phyloP scores from a whole-genome alignment of 345 rosid genomes.

The Nasturtium officinale region DNA sequence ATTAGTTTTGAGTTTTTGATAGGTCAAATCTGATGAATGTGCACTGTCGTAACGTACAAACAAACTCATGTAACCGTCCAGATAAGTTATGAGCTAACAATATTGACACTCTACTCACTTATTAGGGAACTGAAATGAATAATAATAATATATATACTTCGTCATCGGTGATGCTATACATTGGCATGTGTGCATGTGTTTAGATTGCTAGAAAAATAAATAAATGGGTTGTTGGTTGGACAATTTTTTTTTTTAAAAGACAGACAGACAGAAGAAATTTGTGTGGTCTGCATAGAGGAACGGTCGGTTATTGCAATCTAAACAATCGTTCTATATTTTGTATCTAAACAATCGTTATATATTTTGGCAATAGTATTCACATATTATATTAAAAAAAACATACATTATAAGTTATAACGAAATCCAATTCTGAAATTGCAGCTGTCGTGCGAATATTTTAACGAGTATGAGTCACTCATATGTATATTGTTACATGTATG shows the following conservation, averaged over 20 bases:
- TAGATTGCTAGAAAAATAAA: not conserved
- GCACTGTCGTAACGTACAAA: not conserved
- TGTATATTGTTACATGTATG: too few relatives aligned
- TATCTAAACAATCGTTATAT: too few relatives aligned
- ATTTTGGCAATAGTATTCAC: too few relatives aligned
- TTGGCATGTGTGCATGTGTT: slow-evolving; percentile 19
- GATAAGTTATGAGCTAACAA: not conserved
- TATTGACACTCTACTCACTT: not conserved
- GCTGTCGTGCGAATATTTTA: not conserved
- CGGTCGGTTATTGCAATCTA: too few relatives aligned
- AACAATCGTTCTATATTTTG: too few relatives aligned
- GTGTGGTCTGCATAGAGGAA: not conserved
- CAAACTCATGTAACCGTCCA: slow-evolving; percentile 17
- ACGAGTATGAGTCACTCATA: too few relatives aligned
- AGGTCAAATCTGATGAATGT: slow-evolving; percentile 26
- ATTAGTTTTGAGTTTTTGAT: slow-evolving; percentile 12
- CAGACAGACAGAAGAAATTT: not conserved
- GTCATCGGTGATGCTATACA: slow-evolving; percentile 32
- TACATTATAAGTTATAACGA: not conserved
- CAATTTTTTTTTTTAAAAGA: too few relatives aligned
- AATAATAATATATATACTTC: not conserved
- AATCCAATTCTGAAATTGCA: slow-evolving; percentile 1
- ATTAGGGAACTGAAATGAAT: not conserved
- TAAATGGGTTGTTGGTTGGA: not conserved
- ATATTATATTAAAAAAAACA: too few relatives aligned